Evolutionary conservation across 1,284 basidiomycete genomes (phyloP), one percentile per base, ranked within the genome.

Genomic region (Sutorius eximius): DNA sequence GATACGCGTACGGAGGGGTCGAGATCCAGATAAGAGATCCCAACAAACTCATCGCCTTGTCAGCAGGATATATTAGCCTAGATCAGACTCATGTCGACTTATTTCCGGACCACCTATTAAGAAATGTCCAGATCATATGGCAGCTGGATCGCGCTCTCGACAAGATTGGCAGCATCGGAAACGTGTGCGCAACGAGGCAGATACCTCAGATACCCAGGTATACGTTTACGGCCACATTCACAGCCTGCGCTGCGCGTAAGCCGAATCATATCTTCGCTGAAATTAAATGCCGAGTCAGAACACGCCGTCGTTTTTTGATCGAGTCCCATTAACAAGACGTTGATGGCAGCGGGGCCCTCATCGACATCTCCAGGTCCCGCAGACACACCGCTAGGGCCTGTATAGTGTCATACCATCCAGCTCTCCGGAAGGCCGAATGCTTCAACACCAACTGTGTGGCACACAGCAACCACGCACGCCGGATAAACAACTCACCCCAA

Each of bases 141-240:
- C 51, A 51, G n/a, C 42, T 42, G 62, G 52, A 63, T 69, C 63
- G 66, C 55, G 52, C 47, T 54, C 49, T 66, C 44, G 59, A 56
- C 65, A 22, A 66, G 65, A 68, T 68, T 71, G 63, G 63, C 56
- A 66, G 43, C 59, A 52, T 48, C 51, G 37, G 37, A 11, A 68
- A 67, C 66, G 67, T 71, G 70, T 58, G 32, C 45, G 27, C 66
- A 67, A 57, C 69, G 68, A 68, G 66, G 66, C 61, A 57, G 59
- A 68, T 52, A 51, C 45, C 49, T 45, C 49, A 49, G 53, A 53
- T 60, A 52, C 51, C 42, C n/a, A 42, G 20, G 45, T 44, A 37
- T 37, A 44, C 51, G 33, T 43, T 42, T 42, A 37, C 40, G 51
- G 51, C n/a, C 56, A 36, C 57, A 12, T 46, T 57, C 61, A 65